Percentiles rank a stretch among this genome's conserved stretches.
phyloP scores from a whole-genome alignment of 768 basidiomycete genomes.

The Boletus sensibilis region DNA sequence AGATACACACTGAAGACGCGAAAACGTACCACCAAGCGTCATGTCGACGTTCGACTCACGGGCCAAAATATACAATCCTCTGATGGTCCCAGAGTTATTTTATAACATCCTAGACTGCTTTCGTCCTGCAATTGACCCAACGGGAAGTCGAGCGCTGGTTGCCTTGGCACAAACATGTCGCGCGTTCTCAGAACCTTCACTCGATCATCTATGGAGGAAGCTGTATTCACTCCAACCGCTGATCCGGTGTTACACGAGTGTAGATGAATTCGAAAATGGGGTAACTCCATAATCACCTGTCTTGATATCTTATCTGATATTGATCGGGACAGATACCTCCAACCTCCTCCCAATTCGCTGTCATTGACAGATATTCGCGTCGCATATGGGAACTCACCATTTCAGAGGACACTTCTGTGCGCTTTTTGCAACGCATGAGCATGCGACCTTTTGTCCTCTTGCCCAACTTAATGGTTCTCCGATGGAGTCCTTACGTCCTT shows the following conservation, averaged over 20 bases:
- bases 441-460: constrained; percentile 2
- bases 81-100: constrained; percentile 11
- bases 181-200: constrained; percentile 7
- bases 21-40: background rate
- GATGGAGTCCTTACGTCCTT: background rate
- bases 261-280: background rate
- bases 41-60: background rate
- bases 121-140: background rate
- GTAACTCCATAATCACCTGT: background rate
- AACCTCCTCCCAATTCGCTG: background rate
- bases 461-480: constrained; percentile 10
- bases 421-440: constrained; percentile 8
- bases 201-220: constrained; percentile 11
- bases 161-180: constrained; percentile 12
- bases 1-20: background rate
- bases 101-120: constrained; percentile 3
- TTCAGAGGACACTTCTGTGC: background rate
- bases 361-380: constrained; percentile 5
- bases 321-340: constrained; percentile 1
- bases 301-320: background rate
- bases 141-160: background rate
- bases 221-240: constrained; percentile 12
- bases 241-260: constrained; percentile 6
- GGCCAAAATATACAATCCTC: background rate
- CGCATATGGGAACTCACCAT: constrained; percentile 8